These are phyloP conservation scores for Batkoa obscura DNA, from an alignment of 371 early-diverging fungal genomes.

Conservation along the genomic window DNA sequence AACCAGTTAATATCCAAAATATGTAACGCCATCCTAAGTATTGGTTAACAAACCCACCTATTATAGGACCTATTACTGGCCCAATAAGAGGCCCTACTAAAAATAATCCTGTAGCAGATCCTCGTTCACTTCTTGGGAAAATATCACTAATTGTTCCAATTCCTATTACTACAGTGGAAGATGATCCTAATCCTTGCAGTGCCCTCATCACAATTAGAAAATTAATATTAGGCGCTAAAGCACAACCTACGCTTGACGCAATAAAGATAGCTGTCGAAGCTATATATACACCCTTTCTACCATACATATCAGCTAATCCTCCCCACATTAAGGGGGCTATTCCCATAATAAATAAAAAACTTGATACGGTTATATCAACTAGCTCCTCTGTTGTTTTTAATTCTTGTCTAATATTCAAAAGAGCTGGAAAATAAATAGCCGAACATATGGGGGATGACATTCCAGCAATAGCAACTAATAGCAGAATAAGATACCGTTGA, in stretches of 20 bases:
- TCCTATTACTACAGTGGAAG: conserved; percentile 46
- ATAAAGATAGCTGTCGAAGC: conserved; percentile 30
- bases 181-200: conserved; percentile 44
- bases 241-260: conserved; percentile 37
- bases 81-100: conserved; percentile 34
- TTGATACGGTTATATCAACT: conserved; percentile 30
- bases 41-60: conserved; percentile 23
- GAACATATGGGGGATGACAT: conserved; percentile 8
- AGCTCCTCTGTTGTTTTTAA: conserved; percentile 23
- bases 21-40: conserved; percentile 40
- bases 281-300: conserved; percentile 41
- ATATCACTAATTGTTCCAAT: conserved; percentile 45
- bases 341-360: conserved; percentile 31
- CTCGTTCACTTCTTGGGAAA: conserved; percentile 17
- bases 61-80: conserved; percentile 18
- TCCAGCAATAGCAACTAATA: not conserved
- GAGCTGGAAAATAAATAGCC: conserved; percentile 22
- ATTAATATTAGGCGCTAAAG: conserved; percentile 23
- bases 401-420: conserved; percentile 22
- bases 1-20: conserved; percentile 34
- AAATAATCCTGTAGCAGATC: conserved; percentile 35
- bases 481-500: no score
- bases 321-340: conserved; percentile 47
- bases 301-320: conserved; percentile 37
- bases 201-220: conserved; percentile 34